phyloP scores from a whole-genome alignment of 345 rosid genomes.

The Pelargonium nanum region DNA sequence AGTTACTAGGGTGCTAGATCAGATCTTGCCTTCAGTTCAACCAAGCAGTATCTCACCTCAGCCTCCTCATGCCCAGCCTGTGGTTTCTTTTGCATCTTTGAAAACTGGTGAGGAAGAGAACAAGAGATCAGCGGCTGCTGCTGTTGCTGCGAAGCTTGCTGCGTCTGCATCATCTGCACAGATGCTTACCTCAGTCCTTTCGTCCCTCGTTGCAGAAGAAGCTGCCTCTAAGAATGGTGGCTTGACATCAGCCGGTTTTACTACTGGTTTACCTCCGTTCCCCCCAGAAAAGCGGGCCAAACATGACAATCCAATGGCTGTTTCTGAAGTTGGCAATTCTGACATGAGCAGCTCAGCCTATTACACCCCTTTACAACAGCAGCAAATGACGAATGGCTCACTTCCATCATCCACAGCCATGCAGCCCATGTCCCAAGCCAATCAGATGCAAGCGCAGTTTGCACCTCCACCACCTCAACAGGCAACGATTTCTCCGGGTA shows the following conservation, averaged over 20 bases:
- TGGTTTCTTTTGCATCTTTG: slow-evolving; percentile 35
- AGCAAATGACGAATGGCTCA: slow-evolving; percentile 12
- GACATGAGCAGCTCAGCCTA: slow-evolving; percentile 29
- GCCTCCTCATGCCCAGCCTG: slow-evolving; percentile 19
- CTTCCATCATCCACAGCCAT: slow-evolving; percentile 19
- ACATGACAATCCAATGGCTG: slow-evolving; percentile 35
- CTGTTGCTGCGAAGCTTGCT: slow-evolving; percentile 60
- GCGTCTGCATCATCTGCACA: slow-evolving; percentile 66
- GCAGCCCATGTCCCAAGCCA: slow-evolving; percentile 35
- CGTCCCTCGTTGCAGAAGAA: slow-evolving; percentile 75
- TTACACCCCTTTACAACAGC: slow-evolving; percentile 38
- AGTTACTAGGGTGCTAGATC: slow-evolving; percentile 24
- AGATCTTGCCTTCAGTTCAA: slow-evolving; percentile 21
- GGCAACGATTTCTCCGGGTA: slow-evolving; percentile 16
- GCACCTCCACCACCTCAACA: not conserved
- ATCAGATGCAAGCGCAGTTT: slow-evolving; percentile 39
- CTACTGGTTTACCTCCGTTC: slow-evolving; percentile 29
- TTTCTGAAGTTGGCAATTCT: slow-evolving; percentile 31
- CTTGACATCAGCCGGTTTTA: slow-evolving; percentile 18
- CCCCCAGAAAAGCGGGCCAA: slow-evolving; percentile 49
- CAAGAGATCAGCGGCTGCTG: slow-evolving; percentile 73
- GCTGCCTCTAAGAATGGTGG: slow-evolving; percentile 48
- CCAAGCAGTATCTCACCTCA: slow-evolving; percentile 26
- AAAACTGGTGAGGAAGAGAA: slow-evolving; percentile 48
- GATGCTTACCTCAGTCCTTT: slow-evolving; percentile 68